phyloP scores from a whole-genome alignment of 2,329 filamentous ascomycete genomes.

The Falciphora oryzae region DNA sequence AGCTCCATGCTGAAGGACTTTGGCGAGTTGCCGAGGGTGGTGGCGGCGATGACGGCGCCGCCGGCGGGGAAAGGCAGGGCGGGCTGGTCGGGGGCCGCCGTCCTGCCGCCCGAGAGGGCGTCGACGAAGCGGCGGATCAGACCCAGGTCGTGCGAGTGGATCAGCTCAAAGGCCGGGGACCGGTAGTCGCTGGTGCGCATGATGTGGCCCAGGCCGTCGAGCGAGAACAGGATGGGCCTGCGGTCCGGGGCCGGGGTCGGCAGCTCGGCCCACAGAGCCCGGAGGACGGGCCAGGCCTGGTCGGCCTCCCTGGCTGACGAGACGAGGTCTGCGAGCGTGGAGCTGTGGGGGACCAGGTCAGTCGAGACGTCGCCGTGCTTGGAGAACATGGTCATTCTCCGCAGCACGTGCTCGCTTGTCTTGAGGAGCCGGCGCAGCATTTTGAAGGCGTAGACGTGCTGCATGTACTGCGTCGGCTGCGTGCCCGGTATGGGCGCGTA shows the following conservation, averaged over 20 bases:
- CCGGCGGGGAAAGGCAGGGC: constrained; percentile 55
- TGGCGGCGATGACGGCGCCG: constrained; percentile 71
- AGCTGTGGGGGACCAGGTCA: constrained; percentile 44
- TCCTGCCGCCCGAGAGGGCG: constrained; percentile 45
- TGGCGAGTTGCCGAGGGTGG: constrained; percentile 65
- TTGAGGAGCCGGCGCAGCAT: constrained; percentile 67
- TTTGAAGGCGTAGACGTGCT: constrained; percentile 70
- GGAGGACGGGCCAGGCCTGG: constrained; percentile 72
- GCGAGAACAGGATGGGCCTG: constrained; percentile 61
- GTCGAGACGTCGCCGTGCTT: constrained; percentile 40
- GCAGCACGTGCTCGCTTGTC: constrained; percentile 60
- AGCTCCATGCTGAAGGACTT: constrained; percentile 61
- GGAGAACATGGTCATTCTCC: constrained; percentile 36
- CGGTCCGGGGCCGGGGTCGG: constrained; percentile 37
- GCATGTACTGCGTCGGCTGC: constrained; percentile 59
- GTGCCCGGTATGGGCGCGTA: constrained; percentile 65
- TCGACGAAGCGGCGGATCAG: constrained; percentile 71
- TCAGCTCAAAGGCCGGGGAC: constrained; percentile 59
- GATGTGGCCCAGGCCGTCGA: constrained; percentile 77
- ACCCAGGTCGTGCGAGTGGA: constrained; percentile 82
- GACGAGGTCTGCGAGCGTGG: constrained; percentile 64
- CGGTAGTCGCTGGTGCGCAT: constrained; percentile 77
- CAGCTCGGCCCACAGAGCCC: constrained; percentile 77
- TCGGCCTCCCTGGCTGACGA: constrained; percentile 69
- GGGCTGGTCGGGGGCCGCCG: constrained; percentile 36